phyloP scores from a whole-genome alignment of 768 basidiomycete genomes.

The Boletus patriciae region DNA sequence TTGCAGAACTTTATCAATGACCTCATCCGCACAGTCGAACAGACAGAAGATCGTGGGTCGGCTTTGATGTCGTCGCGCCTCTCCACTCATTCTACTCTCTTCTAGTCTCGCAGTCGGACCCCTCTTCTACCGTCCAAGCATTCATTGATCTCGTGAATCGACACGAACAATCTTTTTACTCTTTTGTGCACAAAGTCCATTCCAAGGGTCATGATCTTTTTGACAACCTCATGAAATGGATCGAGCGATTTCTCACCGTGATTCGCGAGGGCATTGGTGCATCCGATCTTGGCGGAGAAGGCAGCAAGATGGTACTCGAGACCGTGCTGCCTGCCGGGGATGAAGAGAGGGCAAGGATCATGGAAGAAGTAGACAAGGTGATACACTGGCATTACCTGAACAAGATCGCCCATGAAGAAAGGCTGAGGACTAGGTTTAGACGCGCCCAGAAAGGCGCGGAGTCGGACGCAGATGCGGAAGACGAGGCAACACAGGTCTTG shows the following conservation, averaged over 20 bases:
- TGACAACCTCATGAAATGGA: constrained; percentile 93
- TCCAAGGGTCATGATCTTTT: constrained; percentile 94
- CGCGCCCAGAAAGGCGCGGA: constrained; percentile 46
- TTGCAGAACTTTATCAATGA: constrained; percentile 94
- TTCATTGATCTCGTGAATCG: constrained; percentile 93
- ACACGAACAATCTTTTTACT: constrained; percentile 95
- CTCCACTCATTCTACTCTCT: constrained; percentile 1
- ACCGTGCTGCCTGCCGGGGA: constrained; percentile 84
- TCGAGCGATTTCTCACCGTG: constrained; percentile 89
- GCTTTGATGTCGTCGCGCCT: not conserved
- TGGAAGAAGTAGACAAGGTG: constrained; percentile 86
- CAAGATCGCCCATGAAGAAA: constrained; percentile 91
- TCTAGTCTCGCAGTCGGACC: constrained; percentile 79
- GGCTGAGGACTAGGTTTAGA: constrained; percentile 82
- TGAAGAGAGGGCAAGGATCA: constrained; percentile 68
- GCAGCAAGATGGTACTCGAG: constrained; percentile 67
- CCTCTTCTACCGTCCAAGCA: constrained; percentile 81
- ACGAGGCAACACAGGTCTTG: constrained; percentile 79
- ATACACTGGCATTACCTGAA: constrained; percentile 92
- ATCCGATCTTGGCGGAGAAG: constrained; percentile 4
- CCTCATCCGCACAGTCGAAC: constrained; percentile 91
- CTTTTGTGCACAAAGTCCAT: constrained; percentile 98
- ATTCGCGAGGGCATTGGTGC: constrained; percentile 85
- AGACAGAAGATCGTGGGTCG: constrained; percentile 80
- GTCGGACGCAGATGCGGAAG: constrained; percentile 60